Conservation (phyloP, 1,284 basidiomycete species). For the Cutaneotrichosporon mucoides region DNA sequence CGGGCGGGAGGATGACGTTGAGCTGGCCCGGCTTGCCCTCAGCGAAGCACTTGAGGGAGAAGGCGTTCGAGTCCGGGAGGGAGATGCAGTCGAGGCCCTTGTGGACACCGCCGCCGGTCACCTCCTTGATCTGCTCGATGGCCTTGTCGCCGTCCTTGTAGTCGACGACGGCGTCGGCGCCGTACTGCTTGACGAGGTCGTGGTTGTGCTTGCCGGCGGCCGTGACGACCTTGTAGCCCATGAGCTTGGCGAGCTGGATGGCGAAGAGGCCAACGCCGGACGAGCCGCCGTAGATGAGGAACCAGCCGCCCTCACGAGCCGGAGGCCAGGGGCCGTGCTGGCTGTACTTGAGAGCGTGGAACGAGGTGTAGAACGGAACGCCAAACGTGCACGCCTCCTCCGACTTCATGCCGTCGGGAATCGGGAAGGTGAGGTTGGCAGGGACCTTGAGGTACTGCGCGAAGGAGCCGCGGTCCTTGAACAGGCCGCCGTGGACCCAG, state of each 20-base stretch:
- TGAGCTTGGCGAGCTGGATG: constrained; percentile 51
- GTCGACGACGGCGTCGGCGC: constrained; percentile 48
- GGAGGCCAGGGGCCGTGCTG: constrained; percentile 17
- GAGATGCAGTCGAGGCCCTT: constrained; percentile 39
- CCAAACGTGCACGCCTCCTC: constrained; percentile 51
- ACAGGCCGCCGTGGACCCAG: constrained; percentile 51
- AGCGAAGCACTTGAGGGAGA: constrained; percentile 29
- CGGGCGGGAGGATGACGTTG: constrained; percentile 28
- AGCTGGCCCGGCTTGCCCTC: constrained; percentile 27
- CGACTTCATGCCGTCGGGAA: constrained; percentile 26
- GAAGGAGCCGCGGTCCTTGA: constrained; percentile 43
- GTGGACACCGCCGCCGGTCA: constrained; percentile 33
- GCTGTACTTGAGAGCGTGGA: constrained; percentile 17
- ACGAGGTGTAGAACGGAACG: constrained; percentile 33
- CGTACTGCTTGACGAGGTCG: constrained; percentile 49
- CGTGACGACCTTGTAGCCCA: constrained; percentile 51
- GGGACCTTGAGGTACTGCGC: constrained; percentile 50
- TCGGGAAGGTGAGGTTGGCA: constrained; percentile 23
- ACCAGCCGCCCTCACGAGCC: constrained; percentile 19
- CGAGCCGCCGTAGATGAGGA: constrained; percentile 52
- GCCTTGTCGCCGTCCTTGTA: constrained; percentile 30
- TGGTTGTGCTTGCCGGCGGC: constrained; percentile 50
- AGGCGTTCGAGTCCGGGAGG: constrained; percentile 26
- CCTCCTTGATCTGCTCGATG: constrained; percentile 27
- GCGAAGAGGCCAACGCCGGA: constrained; percentile 52